Percentiles rank a stretch among this genome's conserved stretches.
These are phyloP conservation scores for Erodium maritimum DNA, from an alignment of 345 rosid genomes.

Conservation along the genomic window DNA sequence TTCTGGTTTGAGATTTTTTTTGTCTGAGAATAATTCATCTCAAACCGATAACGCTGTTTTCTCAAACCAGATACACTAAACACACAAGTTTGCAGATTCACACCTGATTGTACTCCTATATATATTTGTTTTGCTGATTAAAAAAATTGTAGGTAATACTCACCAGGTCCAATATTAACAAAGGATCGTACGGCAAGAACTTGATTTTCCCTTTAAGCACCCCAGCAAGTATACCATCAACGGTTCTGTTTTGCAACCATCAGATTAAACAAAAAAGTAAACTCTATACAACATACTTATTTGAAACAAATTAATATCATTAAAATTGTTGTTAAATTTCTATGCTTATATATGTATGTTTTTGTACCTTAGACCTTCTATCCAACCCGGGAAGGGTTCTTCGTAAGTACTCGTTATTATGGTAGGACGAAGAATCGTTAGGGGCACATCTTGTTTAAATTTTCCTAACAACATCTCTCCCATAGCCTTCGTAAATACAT, in stretches of 20 bases:
- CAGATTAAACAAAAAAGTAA: neutral
- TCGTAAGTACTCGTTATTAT: slow-evolving; percentile 28
- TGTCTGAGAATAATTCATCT: too few species aligned
- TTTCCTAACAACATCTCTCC: slow-evolving; percentile 31
- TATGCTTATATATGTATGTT: neutral
- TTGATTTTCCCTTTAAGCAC: slow-evolving; percentile 29
- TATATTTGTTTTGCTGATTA: too few species aligned
- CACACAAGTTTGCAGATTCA: too few species aligned
- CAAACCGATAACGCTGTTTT: too few species aligned
- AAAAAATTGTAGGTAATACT: slow-evolving; percentile 4
- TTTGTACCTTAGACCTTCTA: slow-evolving; percentile 21
- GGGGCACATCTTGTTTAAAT: slow-evolving; percentile 20
- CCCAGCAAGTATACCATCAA: slow-evolving; percentile 21
- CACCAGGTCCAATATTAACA: slow-evolving; percentile 24
- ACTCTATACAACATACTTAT: neutral
- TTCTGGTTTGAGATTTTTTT: too few species aligned
- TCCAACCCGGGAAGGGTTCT: slow-evolving; percentile 40
- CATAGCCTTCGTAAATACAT: slow-evolving; percentile 36
- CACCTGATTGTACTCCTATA: too few species aligned
- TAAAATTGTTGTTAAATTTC: neutral
- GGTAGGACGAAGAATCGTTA: slow-evolving; percentile 26
- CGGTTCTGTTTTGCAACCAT: slow-evolving; percentile 18
- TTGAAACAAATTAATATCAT: neutral
- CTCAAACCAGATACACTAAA: too few species aligned
- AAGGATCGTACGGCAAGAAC: slow-evolving; percentile 20